These are phyloP conservation scores for Paraurostyla sp. DNA, from an alignment of 73 alveolate genomes.

Conservation along the genomic window DNA sequence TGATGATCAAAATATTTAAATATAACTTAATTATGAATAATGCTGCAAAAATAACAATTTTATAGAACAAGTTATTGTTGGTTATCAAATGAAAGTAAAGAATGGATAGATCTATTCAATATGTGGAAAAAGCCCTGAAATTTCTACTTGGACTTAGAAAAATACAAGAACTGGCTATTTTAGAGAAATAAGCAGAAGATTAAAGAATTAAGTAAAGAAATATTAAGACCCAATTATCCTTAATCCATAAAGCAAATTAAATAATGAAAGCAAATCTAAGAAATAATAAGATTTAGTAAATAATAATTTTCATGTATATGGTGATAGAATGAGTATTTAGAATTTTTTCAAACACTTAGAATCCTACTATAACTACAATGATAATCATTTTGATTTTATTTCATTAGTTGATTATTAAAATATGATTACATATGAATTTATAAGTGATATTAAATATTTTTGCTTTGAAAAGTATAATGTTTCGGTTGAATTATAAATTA, in stretches of 20 bases:
- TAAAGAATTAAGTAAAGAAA: background rate
- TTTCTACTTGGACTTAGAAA: background rate
- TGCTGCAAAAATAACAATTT: background rate
- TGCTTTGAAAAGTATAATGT: too few relatives aligned
- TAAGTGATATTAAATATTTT: too few relatives aligned
- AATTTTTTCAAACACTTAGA: background rate
- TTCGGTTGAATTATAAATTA: too few relatives aligned
- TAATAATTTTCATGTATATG: background rate
- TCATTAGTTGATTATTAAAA: too few relatives aligned
- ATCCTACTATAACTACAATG: too few relatives aligned
- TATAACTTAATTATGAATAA: background rate
- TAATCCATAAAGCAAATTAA: background rate
- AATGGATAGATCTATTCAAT: background rate
- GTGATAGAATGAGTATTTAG: background rate
- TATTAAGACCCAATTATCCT: background rate
- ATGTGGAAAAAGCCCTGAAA: background rate
- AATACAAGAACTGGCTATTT: background rate
- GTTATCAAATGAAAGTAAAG: background rate
- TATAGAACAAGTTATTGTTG: background rate
- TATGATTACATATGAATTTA: too few relatives aligned
- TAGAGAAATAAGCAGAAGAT: background rate
- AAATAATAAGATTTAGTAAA: too few relatives aligned
- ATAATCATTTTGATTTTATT: too few relatives aligned
- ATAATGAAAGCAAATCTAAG: background rate
- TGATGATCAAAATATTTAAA: background rate